Conservation (phyloP, 345 rosid genomes). For the Citrus trifoliata region DNA sequence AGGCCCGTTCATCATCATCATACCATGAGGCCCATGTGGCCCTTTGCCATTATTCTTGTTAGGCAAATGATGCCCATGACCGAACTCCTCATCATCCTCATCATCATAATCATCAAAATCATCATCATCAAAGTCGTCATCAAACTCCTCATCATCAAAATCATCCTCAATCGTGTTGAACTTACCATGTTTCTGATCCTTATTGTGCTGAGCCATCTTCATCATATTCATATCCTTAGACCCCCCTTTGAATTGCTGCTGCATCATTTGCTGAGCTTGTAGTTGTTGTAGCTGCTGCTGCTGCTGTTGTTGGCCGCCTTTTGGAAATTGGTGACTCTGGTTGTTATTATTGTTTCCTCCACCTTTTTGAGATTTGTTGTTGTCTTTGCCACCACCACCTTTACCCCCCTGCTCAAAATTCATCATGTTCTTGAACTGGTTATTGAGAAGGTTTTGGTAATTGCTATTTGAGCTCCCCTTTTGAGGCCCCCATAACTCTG, state of each 20-base stretch:
- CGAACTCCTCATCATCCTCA: slow-evolving; percentile 43
- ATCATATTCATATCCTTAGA: slow-evolving; percentile 33
- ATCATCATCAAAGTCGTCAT: slow-evolving; percentile 26
- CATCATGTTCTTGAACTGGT: slow-evolving; percentile 60
- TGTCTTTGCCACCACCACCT: slow-evolving; percentile 40
- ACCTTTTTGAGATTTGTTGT: slow-evolving; percentile 51
- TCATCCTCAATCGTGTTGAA: slow-evolving; percentile 56
- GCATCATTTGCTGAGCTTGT: background rate
- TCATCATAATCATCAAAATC: slow-evolving; percentile 43
- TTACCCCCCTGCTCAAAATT: slow-evolving; percentile 35
- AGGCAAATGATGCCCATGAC: slow-evolving; percentile 42
- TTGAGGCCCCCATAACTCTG: slow-evolving; percentile 67
- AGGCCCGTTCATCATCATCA: slow-evolving; percentile 49
- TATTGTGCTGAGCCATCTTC: slow-evolving; percentile 35
- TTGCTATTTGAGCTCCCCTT: slow-evolving; percentile 37
- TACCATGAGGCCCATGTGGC: slow-evolving; percentile 30
- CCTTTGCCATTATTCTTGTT: slow-evolving; percentile 34
- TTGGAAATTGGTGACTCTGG: slow-evolving; percentile 10
- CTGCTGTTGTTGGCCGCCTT: slow-evolving; percentile 37
- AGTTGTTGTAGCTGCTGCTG: slow-evolving; percentile 37
- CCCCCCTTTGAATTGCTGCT: slow-evolving; percentile 59
- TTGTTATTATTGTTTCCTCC: slow-evolving; percentile 16
- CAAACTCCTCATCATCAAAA: slow-evolving; percentile 30
- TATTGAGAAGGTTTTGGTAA: slow-evolving; percentile 33
- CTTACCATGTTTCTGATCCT: slow-evolving; percentile 63